Evolutionary conservation across 1,284 basidiomycete species (phyloP).

Genomic region (Rhodotorula sp.): DNA sequence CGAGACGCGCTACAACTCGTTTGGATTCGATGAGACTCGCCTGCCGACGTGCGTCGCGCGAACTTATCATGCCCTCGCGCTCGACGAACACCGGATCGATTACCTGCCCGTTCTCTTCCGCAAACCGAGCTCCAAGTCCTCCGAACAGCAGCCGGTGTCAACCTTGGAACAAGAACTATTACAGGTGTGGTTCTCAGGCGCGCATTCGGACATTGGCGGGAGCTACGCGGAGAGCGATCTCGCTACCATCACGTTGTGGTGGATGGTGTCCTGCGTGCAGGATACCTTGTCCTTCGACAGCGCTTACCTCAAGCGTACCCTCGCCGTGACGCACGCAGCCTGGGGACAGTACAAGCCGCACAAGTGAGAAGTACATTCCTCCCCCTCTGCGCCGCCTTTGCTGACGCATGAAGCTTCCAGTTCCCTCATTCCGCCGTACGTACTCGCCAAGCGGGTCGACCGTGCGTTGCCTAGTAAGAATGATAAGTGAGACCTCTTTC

Average conservation of each 20-base stretch:
- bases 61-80: constrained; percentile 40
- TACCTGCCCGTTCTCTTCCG: constrained; percentile 12
- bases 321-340: neutral
- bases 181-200: constrained; percentile 14
- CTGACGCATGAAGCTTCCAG: neutral
- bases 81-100: constrained; percentile 24
- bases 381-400: neutral
- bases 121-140: constrained; percentile 3
- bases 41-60: constrained; percentile 44
- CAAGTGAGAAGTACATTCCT: too few species aligned
- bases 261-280: constrained; percentile 8
- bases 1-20: constrained; percentile 7
- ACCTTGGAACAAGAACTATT: neutral
- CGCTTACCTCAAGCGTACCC: neutral
- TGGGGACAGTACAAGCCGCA: constrained; percentile 19
- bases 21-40: constrained; percentile 46
- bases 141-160: constrained; percentile 3
- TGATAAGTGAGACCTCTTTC: constrained; percentile 6
- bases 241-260: constrained; percentile 3
- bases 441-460: constrained; percentile 2
- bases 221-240: constrained; percentile 21
- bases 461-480: neutral
- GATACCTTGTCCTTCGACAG: constrained; percentile 1
- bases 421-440: neutral
- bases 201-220: constrained; percentile 20